A percentile compares a stretch with the other conserved stretches of the same genome.
Evolutionary conservation across 1,284 basidiomycete species (phyloP).

Genomic region (Trametes hirsuta): DNA sequence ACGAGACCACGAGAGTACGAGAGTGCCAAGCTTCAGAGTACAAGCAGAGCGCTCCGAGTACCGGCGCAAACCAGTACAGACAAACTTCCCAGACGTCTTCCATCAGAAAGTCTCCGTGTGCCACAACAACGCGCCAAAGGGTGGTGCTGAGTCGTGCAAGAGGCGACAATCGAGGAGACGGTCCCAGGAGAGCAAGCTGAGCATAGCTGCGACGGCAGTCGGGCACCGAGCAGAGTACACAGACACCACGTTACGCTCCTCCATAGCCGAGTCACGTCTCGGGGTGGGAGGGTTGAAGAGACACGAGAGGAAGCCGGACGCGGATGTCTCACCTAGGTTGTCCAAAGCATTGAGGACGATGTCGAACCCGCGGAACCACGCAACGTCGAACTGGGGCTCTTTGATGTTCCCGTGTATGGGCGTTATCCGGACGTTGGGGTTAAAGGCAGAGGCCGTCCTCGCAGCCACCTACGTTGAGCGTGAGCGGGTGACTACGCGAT

Average conservation of each 20-base stretch:
- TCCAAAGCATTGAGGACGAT: conserved; percentile 96
- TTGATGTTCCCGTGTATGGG: conserved; percentile 97
- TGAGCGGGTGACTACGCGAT: not conserved
- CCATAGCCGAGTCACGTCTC: too few species aligned
- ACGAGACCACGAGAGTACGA: too few species aligned
- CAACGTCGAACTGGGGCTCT: conserved; percentile 87
- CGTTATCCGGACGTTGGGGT: conserved; percentile 86
- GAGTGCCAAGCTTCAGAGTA: too few species aligned
- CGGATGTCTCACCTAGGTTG: conserved; percentile 74
- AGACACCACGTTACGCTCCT: not conserved
- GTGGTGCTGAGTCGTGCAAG: too few species aligned
- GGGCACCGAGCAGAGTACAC: too few species aligned
- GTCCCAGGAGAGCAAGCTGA: too few species aligned
- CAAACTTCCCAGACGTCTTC: not conserved
- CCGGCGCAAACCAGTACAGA: not conserved
- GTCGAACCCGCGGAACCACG: conserved; percentile 91
- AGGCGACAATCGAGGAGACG: too few species aligned
- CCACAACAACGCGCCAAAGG: too few species aligned
- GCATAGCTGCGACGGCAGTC: too few species aligned
- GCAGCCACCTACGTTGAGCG: conserved; percentile 71
- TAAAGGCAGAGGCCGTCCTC: conserved; percentile 88
- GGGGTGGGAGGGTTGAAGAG: too few species aligned
- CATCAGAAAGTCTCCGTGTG: too few species aligned
- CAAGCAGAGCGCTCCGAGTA: not conserved
- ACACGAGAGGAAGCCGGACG: not conserved